phyloP scores from a whole-genome alignment of 108 stramenopile genomes.

The Asterionellopsis glacialis region DNA sequence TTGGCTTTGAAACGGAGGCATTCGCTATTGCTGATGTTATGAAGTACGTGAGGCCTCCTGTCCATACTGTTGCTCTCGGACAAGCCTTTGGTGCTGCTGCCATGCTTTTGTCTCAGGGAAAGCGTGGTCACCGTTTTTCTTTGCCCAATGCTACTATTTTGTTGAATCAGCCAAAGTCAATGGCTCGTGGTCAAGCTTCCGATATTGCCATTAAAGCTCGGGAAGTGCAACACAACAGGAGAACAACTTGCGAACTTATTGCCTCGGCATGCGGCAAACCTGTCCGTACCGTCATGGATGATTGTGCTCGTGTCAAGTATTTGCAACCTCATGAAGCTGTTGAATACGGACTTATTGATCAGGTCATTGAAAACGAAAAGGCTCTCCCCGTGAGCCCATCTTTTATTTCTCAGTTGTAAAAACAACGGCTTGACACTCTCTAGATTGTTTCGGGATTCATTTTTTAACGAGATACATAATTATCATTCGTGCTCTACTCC shows the following conservation, averaged over 20 bases:
- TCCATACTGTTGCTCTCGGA: slow-evolving; percentile 95
- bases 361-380: slow-evolving; percentile 76
- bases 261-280: slow-evolving; percentile 90
- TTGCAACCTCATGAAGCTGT: slow-evolving; percentile 95
- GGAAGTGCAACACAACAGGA: slow-evolving; percentile 89
- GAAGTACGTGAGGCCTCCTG: slow-evolving; percentile 95
- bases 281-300: slow-evolving; percentile 79
- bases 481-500: no score
- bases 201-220: slow-evolving; percentile 97
- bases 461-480: no score
- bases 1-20: slow-evolving; percentile 97
- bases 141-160: slow-evolving; percentile 95
- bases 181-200: slow-evolving; percentile 92
- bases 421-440: no score
- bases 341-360: slow-evolving; percentile 95
- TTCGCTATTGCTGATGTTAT: slow-evolving; percentile 98
- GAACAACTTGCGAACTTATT: slow-evolving; percentile 84
- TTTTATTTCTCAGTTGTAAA: slow-evolving; percentile 34
- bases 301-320: slow-evolving; percentile 91
- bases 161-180: slow-evolving; percentile 90
- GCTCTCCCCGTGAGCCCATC: slow-evolving; percentile 66
- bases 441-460: no score
- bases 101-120: slow-evolving; percentile 91
- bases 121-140: slow-evolving; percentile 86
- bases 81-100: slow-evolving; percentile 96